These are phyloP conservation scores for Martensiomyces pterosporus DNA, from an alignment of 192 early-diverging fungal genomes.

Conservation along the genomic window DNA sequence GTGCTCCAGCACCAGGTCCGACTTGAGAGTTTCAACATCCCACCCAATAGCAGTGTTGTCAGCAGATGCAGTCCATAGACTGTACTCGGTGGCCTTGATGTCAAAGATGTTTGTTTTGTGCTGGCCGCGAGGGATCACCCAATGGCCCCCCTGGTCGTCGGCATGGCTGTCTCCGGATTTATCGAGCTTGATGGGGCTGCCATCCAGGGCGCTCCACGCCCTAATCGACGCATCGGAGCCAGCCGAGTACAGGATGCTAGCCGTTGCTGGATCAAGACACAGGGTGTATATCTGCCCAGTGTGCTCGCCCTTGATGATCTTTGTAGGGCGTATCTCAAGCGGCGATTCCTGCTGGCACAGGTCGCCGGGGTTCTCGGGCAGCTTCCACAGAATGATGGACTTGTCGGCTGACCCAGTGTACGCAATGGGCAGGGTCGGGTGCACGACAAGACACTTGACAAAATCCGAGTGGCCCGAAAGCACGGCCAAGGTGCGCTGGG, in stretches of 20 bases:
- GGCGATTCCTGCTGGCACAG: constrained; percentile 3
- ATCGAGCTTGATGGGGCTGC: constrained; percentile 38
- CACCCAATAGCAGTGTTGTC: constrained; percentile 87
- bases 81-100: constrained; percentile 58
- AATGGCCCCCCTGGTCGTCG: constrained; percentile 13
- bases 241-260: constrained; percentile 27
- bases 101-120: constrained; percentile 81
- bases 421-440: constrained; percentile 37
- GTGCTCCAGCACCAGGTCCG: constrained; percentile 75
- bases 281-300: constrained; percentile 44
- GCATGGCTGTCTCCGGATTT: too few species aligned
- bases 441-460: constrained; percentile 70
- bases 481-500: constrained; percentile 61
- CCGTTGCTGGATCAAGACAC: constrained; percentile 26
- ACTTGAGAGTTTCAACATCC: constrained; percentile 68
- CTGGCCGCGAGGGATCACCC: constrained; percentile 56
- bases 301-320: constrained; percentile 38
- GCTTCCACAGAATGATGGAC: constrained; percentile 43
- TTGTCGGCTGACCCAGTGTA: constrained; percentile 83
- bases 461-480: constrained; percentile 83
- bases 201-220: constrained; percentile 67
- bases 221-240: constrained; percentile 57
- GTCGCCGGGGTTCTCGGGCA: constrained; percentile 15
- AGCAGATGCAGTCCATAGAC: constrained; percentile 86
- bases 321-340: constrained; percentile 21